Conservation (phyloP, 2,329 filamentous ascomycete species). For the Xylaria sp. region DNA sequence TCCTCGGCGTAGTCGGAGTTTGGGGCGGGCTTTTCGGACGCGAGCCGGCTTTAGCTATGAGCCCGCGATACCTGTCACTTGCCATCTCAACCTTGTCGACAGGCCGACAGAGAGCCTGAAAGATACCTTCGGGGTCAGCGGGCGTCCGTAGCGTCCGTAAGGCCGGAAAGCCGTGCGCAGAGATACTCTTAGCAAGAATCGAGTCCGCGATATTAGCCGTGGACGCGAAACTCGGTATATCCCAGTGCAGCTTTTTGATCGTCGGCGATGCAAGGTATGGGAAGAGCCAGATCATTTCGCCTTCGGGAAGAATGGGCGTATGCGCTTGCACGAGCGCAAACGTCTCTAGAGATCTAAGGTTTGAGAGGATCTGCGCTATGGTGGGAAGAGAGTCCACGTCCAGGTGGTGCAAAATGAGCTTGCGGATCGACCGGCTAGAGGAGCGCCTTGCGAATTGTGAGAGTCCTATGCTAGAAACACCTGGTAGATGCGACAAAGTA, state of each 20-base stretch:
- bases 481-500: constrained; percentile 65
- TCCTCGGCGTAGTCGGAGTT: constrained; percentile 53
- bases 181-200: constrained; percentile 67
- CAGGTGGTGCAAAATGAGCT: constrained; percentile 66
- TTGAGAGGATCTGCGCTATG: constrained; percentile 69
- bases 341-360: constrained; percentile 60
- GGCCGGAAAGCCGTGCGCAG: constrained; percentile 73
- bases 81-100: constrained; percentile 64
- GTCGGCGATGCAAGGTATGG: constrained; percentile 70
- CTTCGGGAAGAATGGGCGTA: constrained; percentile 65
- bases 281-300: constrained; percentile 70
- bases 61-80: constrained; percentile 59
- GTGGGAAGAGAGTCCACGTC: constrained; percentile 66
- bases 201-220: constrained; percentile 64
- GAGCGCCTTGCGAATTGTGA: constrained; percentile 66
- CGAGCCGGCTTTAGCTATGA: constrained; percentile 43
- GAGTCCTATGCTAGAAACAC: constrained; percentile 67
- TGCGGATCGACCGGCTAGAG: constrained; percentile 58
- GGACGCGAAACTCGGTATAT: constrained; percentile 65
- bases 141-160: constrained; percentile 71
- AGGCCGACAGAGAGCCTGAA: constrained; percentile 76
- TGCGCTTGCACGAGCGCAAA: constrained; percentile 67
- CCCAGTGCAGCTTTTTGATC: constrained; percentile 70
- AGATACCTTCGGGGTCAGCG: constrained; percentile 74
- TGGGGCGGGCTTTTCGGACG: constrained; percentile 45